Evolutionary conservation across 805 yeast species (phyloP), one percentile per base, ranked within the genome.

Genomic region (Lipomyces yamadae): DNA sequence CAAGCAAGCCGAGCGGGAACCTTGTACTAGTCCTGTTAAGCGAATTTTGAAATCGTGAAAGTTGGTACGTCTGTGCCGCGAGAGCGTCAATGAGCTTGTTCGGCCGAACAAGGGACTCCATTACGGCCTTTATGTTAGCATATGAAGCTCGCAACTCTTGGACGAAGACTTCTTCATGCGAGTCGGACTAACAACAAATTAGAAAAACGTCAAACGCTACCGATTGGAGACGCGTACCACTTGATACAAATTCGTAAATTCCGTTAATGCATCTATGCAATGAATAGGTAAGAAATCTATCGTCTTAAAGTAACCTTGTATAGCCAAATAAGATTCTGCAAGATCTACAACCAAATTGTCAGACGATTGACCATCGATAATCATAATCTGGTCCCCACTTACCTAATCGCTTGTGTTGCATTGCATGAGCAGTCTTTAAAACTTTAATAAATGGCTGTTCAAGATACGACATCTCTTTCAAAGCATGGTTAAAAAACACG

Each of bases 1-100:
- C 81, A 18, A 78, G 73, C 67, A 73, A 66, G 5, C 73, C 76
- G 58, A 73, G 60, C 7, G 77, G 77, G 77, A 45, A 64, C 62
- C 61, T 68, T 70, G 15, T 76, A 67, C 60, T 67, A 65, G 35
- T 66, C 65, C 37, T 76, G 72, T 50, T 65, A 32, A 37, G 70
- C 68, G 70, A 58, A n/a, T 56, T 59, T 35, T 74, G 76, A 15
- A 71, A 62, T 39, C 64, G 70, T 15, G 56, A 54, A 29, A 77
- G 57, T n/a, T 63, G 61, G 4, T 6, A 29, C n/a, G 75, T 72
- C 37, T 73, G 71, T 11, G 64, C 64, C n/a, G 61, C 56, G 42
- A 79, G 69, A 34, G 74, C 74, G 13, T 61, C 60, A 3, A 76
- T 74, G 32, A 76, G 57, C 11, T 63, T 58, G 7, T 72, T 56